phyloP scores from a whole-genome alignment of 352 stramenopile species.

The Hyaloperonospora brassicae region DNA sequence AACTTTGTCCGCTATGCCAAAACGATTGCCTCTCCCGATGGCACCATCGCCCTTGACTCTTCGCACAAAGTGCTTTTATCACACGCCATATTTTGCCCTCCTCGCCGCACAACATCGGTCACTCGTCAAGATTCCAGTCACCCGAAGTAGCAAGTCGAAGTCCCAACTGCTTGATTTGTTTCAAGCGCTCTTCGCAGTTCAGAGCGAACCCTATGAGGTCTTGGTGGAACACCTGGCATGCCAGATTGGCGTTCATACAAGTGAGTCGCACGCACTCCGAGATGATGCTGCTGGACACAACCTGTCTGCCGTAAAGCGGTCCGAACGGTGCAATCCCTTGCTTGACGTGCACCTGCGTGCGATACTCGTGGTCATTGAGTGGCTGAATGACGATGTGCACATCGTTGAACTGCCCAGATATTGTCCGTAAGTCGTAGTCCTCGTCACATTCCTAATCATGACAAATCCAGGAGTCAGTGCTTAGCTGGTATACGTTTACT shows the following conservation, averaged over 20 bases:
- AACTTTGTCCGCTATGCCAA: too few relatives aligned
- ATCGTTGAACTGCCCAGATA: conserved; percentile 82
- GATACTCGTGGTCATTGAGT: conserved; percentile 65
- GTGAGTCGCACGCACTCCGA: conserved; percentile 64
- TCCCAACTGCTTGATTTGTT: conserved; percentile 82
- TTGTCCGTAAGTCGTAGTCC: conserved; percentile 62
- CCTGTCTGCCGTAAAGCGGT: conserved; percentile 62
- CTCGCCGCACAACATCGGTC: background rate
- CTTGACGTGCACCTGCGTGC: conserved; percentile 66
- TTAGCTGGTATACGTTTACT: background rate
- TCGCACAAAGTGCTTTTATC: too few relatives aligned
- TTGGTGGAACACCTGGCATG: conserved; percentile 77
- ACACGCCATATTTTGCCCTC: background rate
- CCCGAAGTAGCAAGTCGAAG: conserved; percentile 42
- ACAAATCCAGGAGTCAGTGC: background rate
- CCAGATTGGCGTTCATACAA: conserved; percentile 76
- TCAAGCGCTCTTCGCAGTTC: conserved; percentile 77
- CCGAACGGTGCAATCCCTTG: conserved; percentile 65
- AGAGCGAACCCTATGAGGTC: conserved; percentile 70
- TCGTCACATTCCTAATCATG: conserved; percentile 56
- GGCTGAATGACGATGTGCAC: conserved; percentile 84
- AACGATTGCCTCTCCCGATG: too few relatives aligned
- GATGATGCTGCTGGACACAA: conserved; percentile 55
- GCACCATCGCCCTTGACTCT: too few relatives aligned
- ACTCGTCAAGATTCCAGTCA: conserved; percentile 41